phyloP scores from a whole-genome alignment of 345 rosid species.

The Cardamine resedifolia region DNA sequence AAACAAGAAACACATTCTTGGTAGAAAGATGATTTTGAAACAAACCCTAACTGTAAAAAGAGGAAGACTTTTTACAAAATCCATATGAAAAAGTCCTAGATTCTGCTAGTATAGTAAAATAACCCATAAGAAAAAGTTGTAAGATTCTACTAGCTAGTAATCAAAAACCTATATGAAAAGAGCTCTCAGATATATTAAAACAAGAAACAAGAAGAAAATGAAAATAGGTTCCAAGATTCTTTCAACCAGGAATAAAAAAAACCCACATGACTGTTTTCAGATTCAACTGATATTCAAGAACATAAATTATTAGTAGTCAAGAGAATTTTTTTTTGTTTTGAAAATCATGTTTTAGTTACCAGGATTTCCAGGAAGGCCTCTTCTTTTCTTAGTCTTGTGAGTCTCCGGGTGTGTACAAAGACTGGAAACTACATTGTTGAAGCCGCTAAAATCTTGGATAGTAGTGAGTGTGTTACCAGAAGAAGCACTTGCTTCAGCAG shows the following conservation, averaged over 20 bases:
- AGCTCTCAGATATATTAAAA: too few species aligned
- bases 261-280: too few species aligned
- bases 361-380: conserved; percentile 92
- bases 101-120: background rate
- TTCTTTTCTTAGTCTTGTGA: conserved; percentile 67
- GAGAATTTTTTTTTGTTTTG: background rate
- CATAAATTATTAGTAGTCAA: background rate
- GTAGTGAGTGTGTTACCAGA: conserved; percentile 48
- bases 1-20: background rate
- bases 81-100: background rate
- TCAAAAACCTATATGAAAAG: too few species aligned
- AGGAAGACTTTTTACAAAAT: background rate
- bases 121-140: conserved; percentile 1
- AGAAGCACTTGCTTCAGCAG: conserved; percentile 70
- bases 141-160: too few species aligned
- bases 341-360: conserved; percentile 42
- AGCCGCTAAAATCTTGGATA: conserved; percentile 49
- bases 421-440: conserved; percentile 44
- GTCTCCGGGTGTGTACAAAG: conserved; percentile 40
- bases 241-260: background rate
- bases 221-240: background rate
- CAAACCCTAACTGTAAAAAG: conserved; percentile 23
- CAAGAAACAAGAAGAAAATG: background rate
- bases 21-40: conserved; percentile 8
- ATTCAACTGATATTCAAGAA: background rate